phyloP scores from a whole-genome alignment of 371 early-diverging fungal species.

The Apophysomyces trapeziformis region DNA sequence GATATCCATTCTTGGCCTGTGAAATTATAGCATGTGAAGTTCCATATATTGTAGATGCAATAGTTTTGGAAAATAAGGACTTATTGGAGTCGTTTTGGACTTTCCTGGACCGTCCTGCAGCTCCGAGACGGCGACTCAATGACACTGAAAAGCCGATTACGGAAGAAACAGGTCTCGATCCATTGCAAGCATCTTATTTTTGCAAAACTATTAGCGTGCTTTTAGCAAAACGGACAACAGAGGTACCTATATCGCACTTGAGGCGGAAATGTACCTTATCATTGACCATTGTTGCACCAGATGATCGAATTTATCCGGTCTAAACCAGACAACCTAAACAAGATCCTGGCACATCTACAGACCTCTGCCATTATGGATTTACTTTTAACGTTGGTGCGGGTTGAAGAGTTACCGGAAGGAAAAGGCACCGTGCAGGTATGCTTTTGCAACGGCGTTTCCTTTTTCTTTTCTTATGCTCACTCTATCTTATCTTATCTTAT shows the following conservation, averaged over 20 bases:
- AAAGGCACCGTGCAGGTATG: conserved; percentile 76
- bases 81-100: conserved; percentile 84
- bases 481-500: neutral
- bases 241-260: conserved; percentile 48
- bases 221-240: conserved; percentile 80
- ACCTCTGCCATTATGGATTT: conserved; percentile 90
- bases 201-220: conserved; percentile 85
- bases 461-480: neutral
- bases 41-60: conserved; percentile 79
- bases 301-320: conserved; percentile 73
- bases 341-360: conserved; percentile 80
- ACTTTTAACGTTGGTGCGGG: conserved; percentile 86
- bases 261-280: neutral
- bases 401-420: conserved; percentile 89
- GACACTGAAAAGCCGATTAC: conserved; percentile 9
- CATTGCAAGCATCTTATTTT: conserved; percentile 85
- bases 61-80: conserved; percentile 60
- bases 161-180: conserved; percentile 50
- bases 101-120: conserved; percentile 75
- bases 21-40: conserved; percentile 90
- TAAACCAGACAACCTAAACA: conserved; percentile 57
- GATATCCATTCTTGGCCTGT: conserved; percentile 84
- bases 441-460: no score
- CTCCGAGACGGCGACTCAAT: conserved; percentile 27
- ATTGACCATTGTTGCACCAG: conserved; percentile 24